These are phyloP conservation scores for Pilasporangium apinafurcum DNA, from an alignment of 352 stramenopile genomes.

Conservation along the genomic window DNA sequence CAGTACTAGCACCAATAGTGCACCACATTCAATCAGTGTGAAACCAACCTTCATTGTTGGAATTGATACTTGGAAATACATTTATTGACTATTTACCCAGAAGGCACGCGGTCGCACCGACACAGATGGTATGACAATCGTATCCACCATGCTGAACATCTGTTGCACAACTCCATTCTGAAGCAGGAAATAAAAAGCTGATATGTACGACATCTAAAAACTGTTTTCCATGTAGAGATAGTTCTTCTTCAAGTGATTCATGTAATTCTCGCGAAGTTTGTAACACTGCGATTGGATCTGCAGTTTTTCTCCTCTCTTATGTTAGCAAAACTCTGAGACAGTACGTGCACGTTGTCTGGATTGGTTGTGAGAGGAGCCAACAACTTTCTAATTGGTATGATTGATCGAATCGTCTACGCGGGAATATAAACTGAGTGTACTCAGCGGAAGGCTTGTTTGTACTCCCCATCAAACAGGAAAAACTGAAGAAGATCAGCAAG, in stretches of 20 bases:
- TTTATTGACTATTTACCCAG: not conserved
- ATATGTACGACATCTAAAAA: constrained; percentile 25
- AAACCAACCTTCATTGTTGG: not conserved
- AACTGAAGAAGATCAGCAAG: too few relatives aligned
- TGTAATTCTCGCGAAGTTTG: constrained; percentile 2
- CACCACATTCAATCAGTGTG: not conserved
- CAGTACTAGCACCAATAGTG: not conserved
- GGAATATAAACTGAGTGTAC: too few relatives aligned
- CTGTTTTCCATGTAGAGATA: constrained; percentile 32
- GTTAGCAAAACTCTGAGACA: too few relatives aligned
- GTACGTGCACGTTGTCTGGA: too few relatives aligned
- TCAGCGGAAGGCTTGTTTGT: too few relatives aligned
- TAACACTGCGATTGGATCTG: not conserved
- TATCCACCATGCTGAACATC: too few relatives aligned
- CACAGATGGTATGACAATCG: too few relatives aligned
- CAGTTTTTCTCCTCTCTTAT: too few relatives aligned
- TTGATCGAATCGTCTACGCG: too few relatives aligned
- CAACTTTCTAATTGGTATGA: too few relatives aligned
- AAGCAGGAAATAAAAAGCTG: constrained; percentile 26
- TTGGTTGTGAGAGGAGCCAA: too few relatives aligned
- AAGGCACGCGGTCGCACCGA: constrained; percentile 1
- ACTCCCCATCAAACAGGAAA: too few relatives aligned
- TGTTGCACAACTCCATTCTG: constrained; percentile 14
- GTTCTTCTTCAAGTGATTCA: constrained; percentile 16
- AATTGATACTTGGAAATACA: constrained; percentile 4